Evolutionary conservation across 371 early-diverging fungal species (phyloP).

Genomic region (Mortierella sp.): DNA sequence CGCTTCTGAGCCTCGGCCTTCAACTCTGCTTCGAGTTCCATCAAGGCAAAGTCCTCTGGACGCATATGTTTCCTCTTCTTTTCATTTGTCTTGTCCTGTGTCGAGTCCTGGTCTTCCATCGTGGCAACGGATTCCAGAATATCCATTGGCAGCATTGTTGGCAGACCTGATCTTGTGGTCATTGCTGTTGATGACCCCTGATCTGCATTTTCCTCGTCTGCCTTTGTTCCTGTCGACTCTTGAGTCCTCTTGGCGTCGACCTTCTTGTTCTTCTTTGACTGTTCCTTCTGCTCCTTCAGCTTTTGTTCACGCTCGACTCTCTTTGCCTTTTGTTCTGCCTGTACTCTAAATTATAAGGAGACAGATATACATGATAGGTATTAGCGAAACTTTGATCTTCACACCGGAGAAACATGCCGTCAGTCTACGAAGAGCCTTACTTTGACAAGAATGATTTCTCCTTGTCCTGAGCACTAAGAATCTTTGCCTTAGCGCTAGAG

Average conservation of each 20-base stretch:
- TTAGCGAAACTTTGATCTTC: too few species aligned
- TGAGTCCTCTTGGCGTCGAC: constrained; percentile 1
- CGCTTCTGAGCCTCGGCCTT: constrained; percentile 36
- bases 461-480: constrained; percentile 42
- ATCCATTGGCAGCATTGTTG: constrained; percentile 45
- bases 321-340: constrained; percentile 54
- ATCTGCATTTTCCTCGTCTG: background rate
- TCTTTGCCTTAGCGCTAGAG: constrained; percentile 49
- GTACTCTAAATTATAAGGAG: constrained; percentile 21
- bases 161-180: constrained; percentile 26
- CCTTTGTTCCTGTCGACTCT: background rate
- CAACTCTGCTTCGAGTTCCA: constrained; percentile 46
- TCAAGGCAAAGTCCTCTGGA: constrained; percentile 48
- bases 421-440: too few species aligned
- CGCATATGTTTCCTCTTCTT: constrained; percentile 49
- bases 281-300: constrained; percentile 46
- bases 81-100: constrained; percentile 6
- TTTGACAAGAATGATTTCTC: constrained; percentile 50
- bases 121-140: constrained; percentile 46
- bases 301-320: constrained; percentile 45
- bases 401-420: too few species aligned
- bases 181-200: constrained; percentile 2
- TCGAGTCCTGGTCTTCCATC: constrained; percentile 26
- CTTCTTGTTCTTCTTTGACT: constrained; percentile 22
- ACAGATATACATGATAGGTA: background rate